Base-by-base conservation (phyloP, 2,329 filamentous ascomycete genomes). In the Penicillium sp. region DNA sequence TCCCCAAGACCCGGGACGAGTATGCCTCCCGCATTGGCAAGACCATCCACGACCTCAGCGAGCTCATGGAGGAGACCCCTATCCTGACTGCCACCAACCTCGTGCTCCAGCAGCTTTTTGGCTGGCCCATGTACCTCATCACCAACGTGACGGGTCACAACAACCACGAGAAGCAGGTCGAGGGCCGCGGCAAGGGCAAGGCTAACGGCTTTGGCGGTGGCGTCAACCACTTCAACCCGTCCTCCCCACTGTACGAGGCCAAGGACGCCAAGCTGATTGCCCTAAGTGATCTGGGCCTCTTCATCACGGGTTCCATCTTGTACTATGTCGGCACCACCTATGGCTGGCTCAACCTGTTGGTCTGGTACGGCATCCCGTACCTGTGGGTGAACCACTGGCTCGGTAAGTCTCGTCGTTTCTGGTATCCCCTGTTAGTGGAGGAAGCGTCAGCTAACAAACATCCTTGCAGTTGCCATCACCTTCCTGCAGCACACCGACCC, bases 371-470 rank as follows among this genome's bases (percentile, higher is more conserved):
- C 61, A 63, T 94, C 43, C 93, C 93, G 25, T 98, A 97, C 68
- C 77, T 96, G 47, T 96, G 91, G 91, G 90, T 96, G 41, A 94
- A 97, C 80, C 89, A 96, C 80, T 97, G 91, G 91, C 85, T 97
- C 41, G 87, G 87, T 93, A 82, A 78, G 86, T 78, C 36, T 39
- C 42, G n/a, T n/a, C n/a, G n/a, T 6, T 6, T 26, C 13, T 23
- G 21, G 14, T n/a, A 27, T 27, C 25, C 25, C 11, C 10, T 23
- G 11, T 23, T 4, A 13, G 25, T n/a, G 25, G 25, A 31, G 14
- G 28, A 14, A 14, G 29, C 17, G 23, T 2, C 20, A 2, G 5
- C 28, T 38, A 38, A 38, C 28, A 6, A 9, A 7, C 30, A 4
- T 23, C 27, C 39, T 45, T n/a, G n/a, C 56, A 91, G 90, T 97